Conservation (phyloP, 1,139 yeast species). For the Geotrichum histeridarum region DNA sequence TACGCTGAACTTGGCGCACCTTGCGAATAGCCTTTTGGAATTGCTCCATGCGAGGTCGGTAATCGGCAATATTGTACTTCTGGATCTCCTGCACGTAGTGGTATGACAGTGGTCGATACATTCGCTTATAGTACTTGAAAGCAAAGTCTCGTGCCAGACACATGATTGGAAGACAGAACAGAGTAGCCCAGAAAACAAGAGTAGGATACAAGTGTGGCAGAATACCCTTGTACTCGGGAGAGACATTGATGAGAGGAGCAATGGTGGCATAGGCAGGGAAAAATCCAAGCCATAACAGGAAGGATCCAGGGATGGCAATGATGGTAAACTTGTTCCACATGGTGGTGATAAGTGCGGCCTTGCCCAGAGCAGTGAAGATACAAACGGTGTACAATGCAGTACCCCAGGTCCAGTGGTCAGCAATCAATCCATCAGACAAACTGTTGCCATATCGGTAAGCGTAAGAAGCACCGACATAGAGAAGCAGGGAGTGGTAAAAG, state of each 20-base stretch:
- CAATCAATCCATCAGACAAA: constrained; percentile 62
- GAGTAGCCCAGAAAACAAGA: constrained; percentile 77
- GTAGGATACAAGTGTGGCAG: constrained; percentile 72
- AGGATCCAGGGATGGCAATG: constrained; percentile 92
- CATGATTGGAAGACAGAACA: constrained; percentile 65
- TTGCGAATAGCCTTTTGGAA: constrained; percentile 96
- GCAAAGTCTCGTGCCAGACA: constrained; percentile 83
- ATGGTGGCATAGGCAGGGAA: constrained; percentile 83
- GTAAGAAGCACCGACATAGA: constrained; percentile 66
- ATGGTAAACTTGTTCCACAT: constrained; percentile 94
- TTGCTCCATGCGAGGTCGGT: constrained; percentile 91
- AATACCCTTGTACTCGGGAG: constrained; percentile 80
- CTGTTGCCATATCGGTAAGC: constrained; percentile 68
- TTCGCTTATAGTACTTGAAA: constrained; percentile 92
- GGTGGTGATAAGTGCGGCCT: constrained; percentile 86
- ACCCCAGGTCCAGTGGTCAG: constrained; percentile 96
- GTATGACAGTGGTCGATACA: constrained; percentile 84
- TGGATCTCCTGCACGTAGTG: constrained; percentile 97
- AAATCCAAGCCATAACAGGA: constrained; percentile 73
- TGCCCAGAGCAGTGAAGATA: constrained; percentile 83
- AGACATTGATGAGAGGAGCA: constrained; percentile 79
- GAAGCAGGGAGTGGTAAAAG: constrained; percentile 84
- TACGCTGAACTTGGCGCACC: constrained; percentile 95
- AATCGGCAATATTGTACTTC: constrained; percentile 88
- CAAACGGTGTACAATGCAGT: constrained; percentile 85